phyloP scores from a whole-genome alignment of 257 asterid species.

The Penstemon eatonii region DNA sequence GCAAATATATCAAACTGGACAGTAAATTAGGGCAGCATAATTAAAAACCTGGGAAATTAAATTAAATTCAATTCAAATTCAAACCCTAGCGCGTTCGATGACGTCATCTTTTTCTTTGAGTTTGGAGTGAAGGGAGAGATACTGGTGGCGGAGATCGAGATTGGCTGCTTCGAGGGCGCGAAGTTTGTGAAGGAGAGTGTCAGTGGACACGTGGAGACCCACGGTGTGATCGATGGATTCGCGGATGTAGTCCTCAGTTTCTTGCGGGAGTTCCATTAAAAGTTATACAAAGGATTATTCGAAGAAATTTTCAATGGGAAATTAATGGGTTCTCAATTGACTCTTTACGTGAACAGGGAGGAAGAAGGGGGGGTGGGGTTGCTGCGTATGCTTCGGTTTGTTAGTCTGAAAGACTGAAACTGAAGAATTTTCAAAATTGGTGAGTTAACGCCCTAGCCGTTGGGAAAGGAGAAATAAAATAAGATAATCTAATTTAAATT shows the following conservation, averaged over 20 bases:
- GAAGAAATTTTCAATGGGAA: not conserved
- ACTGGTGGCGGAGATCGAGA: constrained; percentile 50
- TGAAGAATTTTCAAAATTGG: not conserved
- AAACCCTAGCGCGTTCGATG: constrained; percentile 77
- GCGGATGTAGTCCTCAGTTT: constrained; percentile 75
- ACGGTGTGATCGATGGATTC: constrained; percentile 68
- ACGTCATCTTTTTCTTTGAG: constrained; percentile 67
- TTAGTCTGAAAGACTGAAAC: not conserved
- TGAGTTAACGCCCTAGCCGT: constrained; percentile 11
- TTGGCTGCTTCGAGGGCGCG: constrained; percentile 64
- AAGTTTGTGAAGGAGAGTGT: constrained; percentile 63
- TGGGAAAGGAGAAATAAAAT: not conserved
- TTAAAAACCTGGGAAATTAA: not conserved
- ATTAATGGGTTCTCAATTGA: constrained; percentile 23
- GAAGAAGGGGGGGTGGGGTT: not conserved
- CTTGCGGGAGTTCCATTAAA: constrained; percentile 74
- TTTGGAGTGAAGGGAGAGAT: constrained; percentile 55
- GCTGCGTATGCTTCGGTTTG: not conserved
- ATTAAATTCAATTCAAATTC: constrained; percentile 1
- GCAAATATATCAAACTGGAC: constrained; percentile 1
- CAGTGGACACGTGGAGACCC: constrained; percentile 69
- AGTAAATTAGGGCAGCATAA: not conserved
- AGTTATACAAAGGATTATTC: not conserved
- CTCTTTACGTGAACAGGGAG: not conserved
- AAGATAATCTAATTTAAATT: no score